Conservation (phyloP, 495 filamentous ascomycete genomes). For the Penicillium silybi region DNA sequence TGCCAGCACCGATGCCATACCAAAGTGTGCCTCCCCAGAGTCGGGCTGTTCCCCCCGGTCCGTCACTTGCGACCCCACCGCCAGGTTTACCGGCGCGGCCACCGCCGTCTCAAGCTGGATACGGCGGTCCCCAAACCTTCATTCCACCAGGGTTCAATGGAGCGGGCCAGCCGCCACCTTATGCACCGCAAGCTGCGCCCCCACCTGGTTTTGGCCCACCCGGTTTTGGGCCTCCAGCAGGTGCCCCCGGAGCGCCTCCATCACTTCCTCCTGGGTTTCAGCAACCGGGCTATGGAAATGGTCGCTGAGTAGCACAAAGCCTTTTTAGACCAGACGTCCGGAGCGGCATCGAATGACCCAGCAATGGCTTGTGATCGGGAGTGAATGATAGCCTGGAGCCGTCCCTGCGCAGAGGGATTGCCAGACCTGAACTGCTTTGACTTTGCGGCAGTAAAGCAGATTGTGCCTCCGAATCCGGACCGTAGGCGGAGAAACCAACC, state of each 20-base stretch:
- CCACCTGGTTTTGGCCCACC: slow-evolving; percentile 56
- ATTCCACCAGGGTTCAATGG: slow-evolving; percentile 52
- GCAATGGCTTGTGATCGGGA: background rate
- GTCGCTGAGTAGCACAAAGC: slow-evolving; percentile 26
- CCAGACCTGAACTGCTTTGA: background rate
- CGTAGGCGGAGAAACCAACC: background rate
- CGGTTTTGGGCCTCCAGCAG: slow-evolving; percentile 43
- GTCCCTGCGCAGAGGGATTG: background rate
- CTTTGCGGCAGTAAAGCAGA: background rate
- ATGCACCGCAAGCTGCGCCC: slow-evolving; percentile 39
- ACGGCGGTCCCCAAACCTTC: slow-evolving; percentile 72
- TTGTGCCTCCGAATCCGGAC: background rate
- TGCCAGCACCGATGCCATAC: slow-evolving; percentile 30
- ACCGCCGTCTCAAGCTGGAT: slow-evolving; percentile 72
- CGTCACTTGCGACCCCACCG: slow-evolving; percentile 60
- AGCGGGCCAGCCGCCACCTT: slow-evolving; percentile 38
- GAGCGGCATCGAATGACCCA: background rate
- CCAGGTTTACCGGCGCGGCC: slow-evolving; percentile 75
- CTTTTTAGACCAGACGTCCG: background rate
- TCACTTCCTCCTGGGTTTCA: slow-evolving; percentile 50
- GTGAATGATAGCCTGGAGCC: background rate
- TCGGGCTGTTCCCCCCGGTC: slow-evolving; percentile 38
- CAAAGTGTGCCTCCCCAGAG: slow-evolving; percentile 38
- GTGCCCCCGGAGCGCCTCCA: slow-evolving; percentile 33
- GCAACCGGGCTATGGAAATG: slow-evolving; percentile 43